Base-by-base conservation (phyloP, 495 filamentous ascomycete species). In the Antarctomyces pellizariae region DNA sequence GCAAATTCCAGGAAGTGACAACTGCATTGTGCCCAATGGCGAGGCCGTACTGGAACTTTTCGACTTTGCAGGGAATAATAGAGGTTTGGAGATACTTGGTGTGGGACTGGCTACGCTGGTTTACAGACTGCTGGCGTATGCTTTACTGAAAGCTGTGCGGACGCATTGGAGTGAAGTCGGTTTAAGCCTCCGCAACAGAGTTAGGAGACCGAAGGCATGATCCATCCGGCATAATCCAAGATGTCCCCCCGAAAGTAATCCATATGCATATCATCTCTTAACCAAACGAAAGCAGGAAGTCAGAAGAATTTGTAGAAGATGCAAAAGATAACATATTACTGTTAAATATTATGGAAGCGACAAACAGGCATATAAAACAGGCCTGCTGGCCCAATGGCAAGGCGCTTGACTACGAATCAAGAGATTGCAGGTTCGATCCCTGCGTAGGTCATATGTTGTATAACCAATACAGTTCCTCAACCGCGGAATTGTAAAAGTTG, bases 351-450 rank as follows among this genome's bases (percentile, higher is more conserved):
- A n/a, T n/a, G n/a, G n/a, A n/a, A n/a, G n/a, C n/a, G n/a, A n/a
- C n/a, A n/a, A n/a, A n/a, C n/a, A n/a, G n/a, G n/a, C n/a, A n/a
- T n/a, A n/a, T n/a, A n/a, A n/a, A n/a, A n/a, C n/a, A n/a, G n/a
- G n/a, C n/a, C 48, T 41, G 50, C 50, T 67, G 59, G 62, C 60
- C 59, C 56, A 67, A 67, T 67, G 63, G 63, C 55, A 67, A 67
- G 63, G 62, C 62, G 62, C 63, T 67, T 67, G 63, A 67, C 63
- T 67, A 66, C 62, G 62, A 62, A 62, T 62, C 57, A 62, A 62
- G 57, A 62, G 57, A 62, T 62, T 59, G 49, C 40, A 43, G 45
- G 45, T 48, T 48, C 45, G 45, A 48, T 40, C 42, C 37, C 42
- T 45, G 33, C 27, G 26, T 35, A 32, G 26, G 26, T 29, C 26